Percentiles rank a stretch among this genome's conserved stretches.
Conservation (phyloP, 805 yeast genomes). For the Crinitomyces ghanaensis region DNA sequence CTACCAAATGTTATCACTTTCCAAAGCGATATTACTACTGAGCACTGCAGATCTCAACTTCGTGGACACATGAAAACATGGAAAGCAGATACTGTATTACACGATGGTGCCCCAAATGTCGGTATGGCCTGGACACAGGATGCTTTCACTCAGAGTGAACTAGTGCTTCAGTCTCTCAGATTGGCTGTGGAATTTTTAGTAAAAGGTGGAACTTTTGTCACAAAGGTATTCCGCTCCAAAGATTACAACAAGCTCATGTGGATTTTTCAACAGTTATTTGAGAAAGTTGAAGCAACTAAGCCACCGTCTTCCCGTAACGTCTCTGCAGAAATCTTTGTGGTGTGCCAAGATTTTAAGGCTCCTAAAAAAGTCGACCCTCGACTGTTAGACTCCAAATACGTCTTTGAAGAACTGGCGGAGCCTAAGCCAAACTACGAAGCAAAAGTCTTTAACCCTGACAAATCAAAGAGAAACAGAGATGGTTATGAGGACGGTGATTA, state of each 20-base stretch:
- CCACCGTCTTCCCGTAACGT: slow-evolving; percentile 99
- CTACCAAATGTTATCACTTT: slow-evolving; percentile 89
- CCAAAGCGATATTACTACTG: slow-evolving; percentile 95
- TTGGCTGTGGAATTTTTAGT: slow-evolving; percentile 87
- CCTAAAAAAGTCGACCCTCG: slow-evolving; percentile 93
- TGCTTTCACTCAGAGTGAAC: slow-evolving; percentile 95
- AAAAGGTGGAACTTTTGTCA: slow-evolving; percentile 90
- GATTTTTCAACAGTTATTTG: slow-evolving; percentile 94
- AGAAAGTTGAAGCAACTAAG: slow-evolving; percentile 95
- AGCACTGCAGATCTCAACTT: slow-evolving; percentile 88
- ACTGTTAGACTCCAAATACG: slow-evolving; percentile 81
- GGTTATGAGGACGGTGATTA: slow-evolving; percentile 97
- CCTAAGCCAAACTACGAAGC: slow-evolving; percentile 59
- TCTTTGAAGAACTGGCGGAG: slow-evolving; percentile 79
- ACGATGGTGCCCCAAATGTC: slow-evolving; percentile 99
- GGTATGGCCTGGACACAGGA: slow-evolving; percentile 99
- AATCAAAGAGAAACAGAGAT: slow-evolving; percentile 77
- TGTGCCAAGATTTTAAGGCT: slow-evolving; percentile 90
- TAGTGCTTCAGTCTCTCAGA: slow-evolving; percentile 85
- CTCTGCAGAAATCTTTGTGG: slow-evolving; percentile 97
- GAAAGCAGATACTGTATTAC: slow-evolving; percentile 96
- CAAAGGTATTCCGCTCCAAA: slow-evolving; percentile 96
- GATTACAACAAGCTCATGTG: slow-evolving; percentile 95
- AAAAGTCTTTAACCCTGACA: slow-evolving; percentile 89
- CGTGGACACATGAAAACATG: slow-evolving; percentile 96